phyloP scores from a whole-genome alignment of 2,329 filamentous ascomycete species.

The Claviceps sp. region DNA sequence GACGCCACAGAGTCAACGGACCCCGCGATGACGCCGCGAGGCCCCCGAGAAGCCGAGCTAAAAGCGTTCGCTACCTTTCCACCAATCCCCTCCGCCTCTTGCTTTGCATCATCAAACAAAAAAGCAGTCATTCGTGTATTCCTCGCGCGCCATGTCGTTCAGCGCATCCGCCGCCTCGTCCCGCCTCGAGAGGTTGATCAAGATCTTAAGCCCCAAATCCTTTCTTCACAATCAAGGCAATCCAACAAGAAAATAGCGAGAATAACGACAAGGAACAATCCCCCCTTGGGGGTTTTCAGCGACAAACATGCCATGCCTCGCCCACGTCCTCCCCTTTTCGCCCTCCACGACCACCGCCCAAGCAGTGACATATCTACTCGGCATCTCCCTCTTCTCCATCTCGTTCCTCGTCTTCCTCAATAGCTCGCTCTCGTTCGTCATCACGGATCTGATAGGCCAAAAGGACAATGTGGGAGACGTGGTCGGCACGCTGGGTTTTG shows the following conservation, averaged over 20 bases:
- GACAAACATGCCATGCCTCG: conserved; percentile 22
- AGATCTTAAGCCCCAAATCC: too few relatives aligned
- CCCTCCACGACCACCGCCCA: conserved; percentile 45
- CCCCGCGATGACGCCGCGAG: too few relatives aligned
- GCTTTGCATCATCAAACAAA: background rate
- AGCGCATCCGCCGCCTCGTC: conserved; percentile 2
- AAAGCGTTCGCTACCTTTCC: too few relatives aligned
- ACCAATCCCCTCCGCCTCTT: background rate
- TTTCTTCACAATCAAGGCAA: too few relatives aligned
- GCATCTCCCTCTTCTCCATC: conserved; percentile 76
- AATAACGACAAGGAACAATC: too few relatives aligned
- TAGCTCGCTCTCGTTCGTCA: conserved; percentile 70
- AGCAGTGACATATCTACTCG: conserved; percentile 63
- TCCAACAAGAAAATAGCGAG: too few relatives aligned
- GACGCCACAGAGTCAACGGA: too few relatives aligned
- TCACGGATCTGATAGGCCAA: conserved; percentile 68
- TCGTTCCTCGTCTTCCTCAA: conserved; percentile 85
- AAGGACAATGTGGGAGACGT: conserved; percentile 63
- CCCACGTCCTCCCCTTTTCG: conserved; percentile 43
- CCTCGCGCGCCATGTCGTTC: conserved; percentile 7
- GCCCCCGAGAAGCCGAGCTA: too few relatives aligned
- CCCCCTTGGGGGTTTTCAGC: too few relatives aligned
- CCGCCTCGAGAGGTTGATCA: conserved; percentile 1
- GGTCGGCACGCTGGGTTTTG: conserved; percentile 74
- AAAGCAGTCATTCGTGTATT: background rate